Evolutionary conservation across 31 red algal genomes (phyloP).

Genomic region (Pterothamnion heteromorphum): DNA sequence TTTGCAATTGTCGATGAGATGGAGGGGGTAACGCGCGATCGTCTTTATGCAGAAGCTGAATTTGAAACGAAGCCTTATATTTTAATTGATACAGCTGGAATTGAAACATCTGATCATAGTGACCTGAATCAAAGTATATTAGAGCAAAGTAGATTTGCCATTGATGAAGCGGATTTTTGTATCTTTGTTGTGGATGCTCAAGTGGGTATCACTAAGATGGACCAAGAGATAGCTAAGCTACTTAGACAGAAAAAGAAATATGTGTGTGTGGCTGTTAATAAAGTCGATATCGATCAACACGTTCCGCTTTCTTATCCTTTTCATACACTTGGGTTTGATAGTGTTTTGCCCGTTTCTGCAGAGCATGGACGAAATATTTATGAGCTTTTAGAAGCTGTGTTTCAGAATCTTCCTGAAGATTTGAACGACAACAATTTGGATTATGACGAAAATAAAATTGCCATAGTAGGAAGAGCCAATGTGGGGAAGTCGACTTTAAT

Average conservation of each 20-base stretch:
- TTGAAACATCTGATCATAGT: constrained; percentile 81
- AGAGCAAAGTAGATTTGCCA: constrained; percentile 79
- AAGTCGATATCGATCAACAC: constrained; percentile 78
- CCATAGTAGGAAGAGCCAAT: constrained; percentile 94
- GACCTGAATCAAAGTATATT: constrained; percentile 80
- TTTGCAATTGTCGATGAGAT: constrained; percentile 88
- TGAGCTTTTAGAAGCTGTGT: constrained; percentile 77
- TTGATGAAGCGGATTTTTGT: constrained; percentile 66
- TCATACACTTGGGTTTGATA: constrained; percentile 82
- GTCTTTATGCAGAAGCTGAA: constrained; percentile 69
- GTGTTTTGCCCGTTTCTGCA: constrained; percentile 71
- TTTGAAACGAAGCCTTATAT: constrained; percentile 72
- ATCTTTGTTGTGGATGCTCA: constrained; percentile 83
- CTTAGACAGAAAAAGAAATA: constrained; percentile 55
- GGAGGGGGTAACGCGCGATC: constrained; percentile 91
- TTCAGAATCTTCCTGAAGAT: constrained; percentile 54
- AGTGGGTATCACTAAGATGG: constrained; percentile 76
- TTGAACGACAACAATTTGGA: constrained; percentile 43
- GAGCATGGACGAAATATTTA: constrained; percentile 85
- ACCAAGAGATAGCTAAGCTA: constrained; percentile 76
- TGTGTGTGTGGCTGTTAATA: constrained; percentile 85
- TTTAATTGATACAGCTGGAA: constrained; percentile 93
- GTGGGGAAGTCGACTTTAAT: constrained; percentile 91
- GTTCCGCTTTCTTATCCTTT: constrained; percentile 70
- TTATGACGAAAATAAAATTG: constrained; percentile 67